A percentile compares a stretch with the other conserved stretches of the same genome.
Conservation (phyloP, 495 filamentous ascomycete genomes). For the Achaetomiella virescens region DNA sequence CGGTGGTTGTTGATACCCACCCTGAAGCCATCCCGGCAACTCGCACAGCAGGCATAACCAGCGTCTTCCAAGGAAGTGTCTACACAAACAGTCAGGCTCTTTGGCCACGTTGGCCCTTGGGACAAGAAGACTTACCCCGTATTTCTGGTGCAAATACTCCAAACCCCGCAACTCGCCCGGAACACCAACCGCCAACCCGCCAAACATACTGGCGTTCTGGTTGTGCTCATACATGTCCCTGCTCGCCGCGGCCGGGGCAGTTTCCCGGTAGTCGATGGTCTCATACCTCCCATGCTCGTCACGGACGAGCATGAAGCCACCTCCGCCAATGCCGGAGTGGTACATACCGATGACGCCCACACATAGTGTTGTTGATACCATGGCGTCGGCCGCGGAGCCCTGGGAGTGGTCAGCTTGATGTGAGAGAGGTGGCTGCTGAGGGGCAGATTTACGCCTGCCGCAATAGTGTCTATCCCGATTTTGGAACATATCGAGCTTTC, state of each 20-base stretch:
- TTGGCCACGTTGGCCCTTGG: no score
- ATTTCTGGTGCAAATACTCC: conserved; percentile 65
- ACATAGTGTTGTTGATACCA: conserved; percentile 67
- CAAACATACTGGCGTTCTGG: conserved; percentile 32
- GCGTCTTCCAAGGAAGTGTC: conserved; percentile 31
- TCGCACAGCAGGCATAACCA: conserved; percentile 66
- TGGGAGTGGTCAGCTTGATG: conserved; percentile 10
- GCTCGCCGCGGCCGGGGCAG: conserved; percentile 69
- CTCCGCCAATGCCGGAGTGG: conserved; percentile 80
- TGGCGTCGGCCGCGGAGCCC: conserved; percentile 71
- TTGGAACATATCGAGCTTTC: conserved; percentile 70
- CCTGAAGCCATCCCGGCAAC: conserved; percentile 69
- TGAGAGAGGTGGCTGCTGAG: neutral
- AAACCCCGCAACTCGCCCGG: conserved; percentile 79
- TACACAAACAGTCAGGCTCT: neutral
- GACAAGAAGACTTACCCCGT: conserved; percentile 32
- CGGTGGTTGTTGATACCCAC: conserved; percentile 6
- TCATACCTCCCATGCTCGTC: conserved; percentile 59
- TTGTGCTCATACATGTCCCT: conserved; percentile 68
- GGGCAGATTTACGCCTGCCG: conserved; percentile 42
- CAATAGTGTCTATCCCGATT: conserved; percentile 66
- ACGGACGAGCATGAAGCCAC: conserved; percentile 79
- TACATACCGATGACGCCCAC: conserved; percentile 82
- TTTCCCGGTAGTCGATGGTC: conserved; percentile 80
- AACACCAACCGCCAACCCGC: conserved; percentile 52